phyloP scores from a whole-genome alignment of 164 flowering plant species.

The Stephania yunnanensis region DNA sequence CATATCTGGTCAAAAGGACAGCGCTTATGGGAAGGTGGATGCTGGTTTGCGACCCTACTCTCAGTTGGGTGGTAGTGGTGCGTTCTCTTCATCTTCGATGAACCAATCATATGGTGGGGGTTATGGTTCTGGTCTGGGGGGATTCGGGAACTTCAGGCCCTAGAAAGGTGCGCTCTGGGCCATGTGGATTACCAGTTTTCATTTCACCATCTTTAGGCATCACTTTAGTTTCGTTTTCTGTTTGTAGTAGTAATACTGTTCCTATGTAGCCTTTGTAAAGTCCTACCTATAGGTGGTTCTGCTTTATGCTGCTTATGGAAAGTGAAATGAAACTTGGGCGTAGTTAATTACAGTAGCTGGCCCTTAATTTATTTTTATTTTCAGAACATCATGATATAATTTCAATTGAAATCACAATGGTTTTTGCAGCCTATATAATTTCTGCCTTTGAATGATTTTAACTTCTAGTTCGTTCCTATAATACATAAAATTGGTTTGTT shows the following conservation, averaged over 20 bases:
- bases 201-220: not conserved
- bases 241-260: not conserved
- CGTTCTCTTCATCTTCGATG: conserved; percentile 48
- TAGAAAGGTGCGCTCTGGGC: conserved; percentile 17
- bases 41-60: conserved; percentile 47
- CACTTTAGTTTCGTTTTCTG: no score
- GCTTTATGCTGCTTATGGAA: not conserved
- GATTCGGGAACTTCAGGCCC: conserved; percentile 50
- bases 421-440: not conserved
- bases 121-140: conserved; percentile 59
- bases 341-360: not conserved
- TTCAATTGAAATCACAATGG: not conserved
- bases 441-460: no score
- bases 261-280: conserved; percentile 15
- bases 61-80: conserved; percentile 31
- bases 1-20: conserved; percentile 49
- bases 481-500: no score
- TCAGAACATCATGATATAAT: not conserved
- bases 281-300: conserved; percentile 11
- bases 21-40: conserved; percentile 48
- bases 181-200: not conserved
- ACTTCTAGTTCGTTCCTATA: no score
- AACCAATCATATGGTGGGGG: conserved; percentile 46
- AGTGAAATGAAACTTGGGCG: not conserved
- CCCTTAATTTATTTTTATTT: not conserved